A percentile compares a stretch with the other conserved stretches of the same genome.
These are phyloP conservation scores for Brassica juncea DNA, from an alignment of 345 rosid genomes.

Conservation along the genomic window DNA sequence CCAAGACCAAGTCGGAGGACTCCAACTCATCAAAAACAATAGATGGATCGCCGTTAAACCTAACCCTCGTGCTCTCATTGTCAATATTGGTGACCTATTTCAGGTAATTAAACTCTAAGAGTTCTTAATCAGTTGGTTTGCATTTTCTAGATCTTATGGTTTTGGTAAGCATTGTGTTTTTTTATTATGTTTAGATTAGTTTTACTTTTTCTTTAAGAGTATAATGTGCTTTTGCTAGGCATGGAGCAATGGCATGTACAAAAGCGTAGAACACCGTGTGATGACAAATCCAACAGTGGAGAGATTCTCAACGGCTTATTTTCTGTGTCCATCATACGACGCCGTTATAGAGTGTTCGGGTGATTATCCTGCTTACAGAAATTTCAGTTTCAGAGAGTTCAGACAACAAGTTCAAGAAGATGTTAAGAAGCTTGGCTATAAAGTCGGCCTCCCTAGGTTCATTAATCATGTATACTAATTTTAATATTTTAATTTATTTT, in stretches of 20 bases:
- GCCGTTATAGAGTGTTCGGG: conserved; percentile 56
- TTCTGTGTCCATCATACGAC: conserved; percentile 81
- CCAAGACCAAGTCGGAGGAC: conserved; percentile 90
- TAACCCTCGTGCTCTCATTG: conserved; percentile 69
- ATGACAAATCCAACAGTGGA: conserved; percentile 66
- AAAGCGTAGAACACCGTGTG: conserved; percentile 82
- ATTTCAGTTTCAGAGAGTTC: conserved; percentile 73
- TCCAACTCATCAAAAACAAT: conserved; percentile 77
- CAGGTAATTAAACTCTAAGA: conserved; percentile 53
- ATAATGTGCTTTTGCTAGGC: conserved; percentile 50
- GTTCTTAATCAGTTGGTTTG: background rate
- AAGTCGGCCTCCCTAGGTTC: conserved; percentile 86
- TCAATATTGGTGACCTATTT: conserved; percentile 90
- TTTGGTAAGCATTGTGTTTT: background rate
- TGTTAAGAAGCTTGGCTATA: conserved; percentile 67
- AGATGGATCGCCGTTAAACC: conserved; percentile 90
- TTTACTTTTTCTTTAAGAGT: background rate
- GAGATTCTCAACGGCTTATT: conserved; percentile 89
- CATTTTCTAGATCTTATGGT: background rate
- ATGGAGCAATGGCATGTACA: conserved; percentile 90
- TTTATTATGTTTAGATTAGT: background rate
- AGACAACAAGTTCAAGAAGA: conserved; percentile 79
- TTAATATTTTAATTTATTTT: background rate
- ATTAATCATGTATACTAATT: conserved; percentile 41
- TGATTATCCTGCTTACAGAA: conserved; percentile 54